A percentile compares a stretch with the other conserved stretches of the same genome.
Conservation (phyloP, 768 basidiomycete species). For the Suillus brevipes region DNA sequence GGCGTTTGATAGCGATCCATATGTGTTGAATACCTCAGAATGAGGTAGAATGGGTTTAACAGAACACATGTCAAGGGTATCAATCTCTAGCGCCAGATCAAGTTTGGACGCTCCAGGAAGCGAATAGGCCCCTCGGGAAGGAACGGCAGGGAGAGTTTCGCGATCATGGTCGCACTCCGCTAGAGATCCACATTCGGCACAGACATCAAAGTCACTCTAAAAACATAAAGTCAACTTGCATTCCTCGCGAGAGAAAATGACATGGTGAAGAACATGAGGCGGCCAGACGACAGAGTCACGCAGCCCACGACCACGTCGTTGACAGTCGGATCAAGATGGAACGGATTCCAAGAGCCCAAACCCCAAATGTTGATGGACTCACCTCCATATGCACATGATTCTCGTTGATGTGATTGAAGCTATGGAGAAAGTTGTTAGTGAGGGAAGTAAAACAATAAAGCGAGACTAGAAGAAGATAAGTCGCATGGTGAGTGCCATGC, state of each 20-base stretch:
- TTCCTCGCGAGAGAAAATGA: constrained; percentile 1
- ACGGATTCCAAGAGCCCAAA: constrained; percentile 15
- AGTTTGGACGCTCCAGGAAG: not conserved
- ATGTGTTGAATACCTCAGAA: constrained; percentile 75
- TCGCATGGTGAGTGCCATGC: not conserved
- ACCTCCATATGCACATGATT: constrained; percentile 79
- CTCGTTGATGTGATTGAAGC: constrained; percentile 72
- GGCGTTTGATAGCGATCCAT: constrained; percentile 67
- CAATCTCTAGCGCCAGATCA: constrained; percentile 26
- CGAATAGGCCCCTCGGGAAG: constrained; percentile 3
- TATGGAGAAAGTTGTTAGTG: constrained; percentile 30
- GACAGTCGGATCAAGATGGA: not conserved
- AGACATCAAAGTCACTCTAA: constrained; percentile 76
- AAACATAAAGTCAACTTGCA: constrained; percentile 13
- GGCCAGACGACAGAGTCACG: constrained; percentile 1
- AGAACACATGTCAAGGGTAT: constrained; percentile 68
- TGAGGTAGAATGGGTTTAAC: constrained; percentile 49
- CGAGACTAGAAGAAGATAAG: constrained; percentile 4
- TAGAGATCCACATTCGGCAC: constrained; percentile 67
- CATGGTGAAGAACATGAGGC: constrained; percentile 11
- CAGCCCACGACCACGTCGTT: not conserved
- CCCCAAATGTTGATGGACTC: constrained; percentile 17
- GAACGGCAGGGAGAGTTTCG: constrained; percentile 17
- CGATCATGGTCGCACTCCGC: constrained; percentile 67
- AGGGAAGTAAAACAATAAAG: constrained; percentile 10